These are phyloP conservation scores for Pseudozyma hubeiensis DNA, from an alignment of 1,284 basidiomycete genomes.

Conservation along the genomic window DNA sequence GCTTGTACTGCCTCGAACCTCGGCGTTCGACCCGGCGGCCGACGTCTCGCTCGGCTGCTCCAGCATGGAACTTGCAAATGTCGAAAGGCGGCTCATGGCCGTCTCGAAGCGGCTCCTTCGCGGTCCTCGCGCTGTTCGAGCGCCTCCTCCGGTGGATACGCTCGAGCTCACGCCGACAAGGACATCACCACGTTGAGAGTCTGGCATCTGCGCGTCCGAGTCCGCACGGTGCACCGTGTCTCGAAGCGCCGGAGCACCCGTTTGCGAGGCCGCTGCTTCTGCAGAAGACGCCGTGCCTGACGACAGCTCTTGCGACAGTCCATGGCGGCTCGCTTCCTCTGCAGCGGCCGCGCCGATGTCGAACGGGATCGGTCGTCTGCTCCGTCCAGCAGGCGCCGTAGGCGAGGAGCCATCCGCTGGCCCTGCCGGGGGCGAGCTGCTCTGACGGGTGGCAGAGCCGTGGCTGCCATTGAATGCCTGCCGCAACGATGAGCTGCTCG, in stretches of 20 bases:
- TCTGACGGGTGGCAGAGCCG: slow-evolving; percentile 12
- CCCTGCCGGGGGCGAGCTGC: slow-evolving; percentile 1
- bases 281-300: background rate
- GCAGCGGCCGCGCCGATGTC: slow-evolving; percentile 7
- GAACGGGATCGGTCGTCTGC: slow-evolving; percentile 28
- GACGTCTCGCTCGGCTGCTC: slow-evolving; percentile 38
- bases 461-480: slow-evolving; percentile 23
- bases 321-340: background rate
- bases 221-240: background rate
- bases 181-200: no score
- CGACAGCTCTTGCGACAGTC: background rate
- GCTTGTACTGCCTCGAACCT: slow-evolving; percentile 2
- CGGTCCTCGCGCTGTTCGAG: slow-evolving; percentile 7
- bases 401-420: slow-evolving; percentile 4
- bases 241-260: background rate
- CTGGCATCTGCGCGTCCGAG: background rate
- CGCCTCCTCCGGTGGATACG: slow-evolving; percentile 9
- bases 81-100: slow-evolving; percentile 60
- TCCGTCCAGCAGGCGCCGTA: slow-evolving; percentile 3
- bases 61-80: slow-evolving; percentile 61
- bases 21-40: background rate
- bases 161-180: slow-evolving; percentile 14
- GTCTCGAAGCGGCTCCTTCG: slow-evolving; percentile 45
- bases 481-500: slow-evolving; percentile 45
- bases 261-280: background rate